A percentile compares a stretch with the other conserved stretches of the same genome.
Evolutionary conservation across 1,139 yeast species (phyloP).

Genomic region (Wickerhamomyces sp.): DNA sequence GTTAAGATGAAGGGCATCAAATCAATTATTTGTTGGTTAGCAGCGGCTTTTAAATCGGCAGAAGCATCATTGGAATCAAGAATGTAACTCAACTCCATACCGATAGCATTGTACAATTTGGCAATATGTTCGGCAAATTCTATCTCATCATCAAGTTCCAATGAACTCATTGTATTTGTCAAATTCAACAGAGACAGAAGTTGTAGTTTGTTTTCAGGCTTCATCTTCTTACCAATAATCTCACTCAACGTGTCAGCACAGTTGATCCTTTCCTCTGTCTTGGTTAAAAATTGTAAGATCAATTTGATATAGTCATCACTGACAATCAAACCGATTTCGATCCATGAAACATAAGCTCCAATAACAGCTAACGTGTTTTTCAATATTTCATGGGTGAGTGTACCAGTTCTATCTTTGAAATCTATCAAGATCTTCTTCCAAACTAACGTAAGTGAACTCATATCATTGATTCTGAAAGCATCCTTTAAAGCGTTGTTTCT

Average conservation of each 20-base stretch:
- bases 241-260: conserved; percentile 76
- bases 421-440: conserved; percentile 60
- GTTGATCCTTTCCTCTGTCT: conserved; percentile 43
- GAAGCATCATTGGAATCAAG: conserved; percentile 42
- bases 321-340: conserved; percentile 78
- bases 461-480: conserved; percentile 70
- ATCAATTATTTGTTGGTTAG: conserved; percentile 47
- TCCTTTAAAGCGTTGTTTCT: conserved; percentile 76
- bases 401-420: conserved; percentile 20
- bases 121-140: conserved; percentile 79
- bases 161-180: conserved; percentile 44
- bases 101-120: conserved; percentile 67
- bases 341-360: conserved; percentile 92
- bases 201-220: conserved; percentile 77
- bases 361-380: conserved; percentile 60
- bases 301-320: conserved; percentile 57
- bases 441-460: conserved; percentile 55
- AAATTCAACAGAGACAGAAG: conserved; percentile 66
- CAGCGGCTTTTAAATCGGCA: conserved; percentile 29
- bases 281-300: conserved; percentile 58
- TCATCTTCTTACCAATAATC: conserved; percentile 88
- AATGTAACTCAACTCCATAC: conserved; percentile 65
- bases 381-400: conserved; percentile 41
- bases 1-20: conserved; percentile 71
- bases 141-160: conserved; percentile 37